Conservation (phyloP, 2,329 filamentous ascomycete genomes). For the Colletotrichum sp. region DNA sequence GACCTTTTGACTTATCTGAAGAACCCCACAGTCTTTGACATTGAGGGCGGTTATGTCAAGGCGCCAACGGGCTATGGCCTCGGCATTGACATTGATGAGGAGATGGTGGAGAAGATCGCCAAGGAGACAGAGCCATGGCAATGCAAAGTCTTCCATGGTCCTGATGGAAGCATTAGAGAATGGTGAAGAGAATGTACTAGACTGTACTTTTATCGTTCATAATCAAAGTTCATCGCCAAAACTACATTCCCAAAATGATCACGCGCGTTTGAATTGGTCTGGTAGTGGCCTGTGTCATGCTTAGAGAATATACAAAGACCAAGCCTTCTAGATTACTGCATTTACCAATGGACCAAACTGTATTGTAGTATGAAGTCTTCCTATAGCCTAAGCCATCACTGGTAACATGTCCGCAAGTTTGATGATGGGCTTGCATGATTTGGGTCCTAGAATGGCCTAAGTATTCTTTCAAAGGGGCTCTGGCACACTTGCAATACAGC, state of each 20-base stretch:
- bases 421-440: neutral
- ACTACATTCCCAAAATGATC: neutral
- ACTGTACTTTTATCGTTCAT: neutral
- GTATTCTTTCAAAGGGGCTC: neutral
- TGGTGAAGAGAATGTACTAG: conserved; percentile 45
- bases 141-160: conserved; percentile 61
- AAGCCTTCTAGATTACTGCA: neutral
- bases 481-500: neutral
- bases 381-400: neutral
- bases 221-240: neutral
- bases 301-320: neutral
- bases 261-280: neutral
- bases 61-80: conserved; percentile 58
- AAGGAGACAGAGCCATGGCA: conserved; percentile 57
- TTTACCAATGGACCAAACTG: neutral
- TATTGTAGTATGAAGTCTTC: neutral
- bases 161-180: conserved; percentile 62
- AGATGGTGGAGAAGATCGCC: conserved; percentile 58
- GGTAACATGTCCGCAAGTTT: neutral
- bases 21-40: conserved; percentile 62
- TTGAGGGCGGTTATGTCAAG: conserved; percentile 61
- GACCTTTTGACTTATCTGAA: conserved; percentile 67
- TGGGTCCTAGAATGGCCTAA: neutral
- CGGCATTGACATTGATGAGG: conserved; percentile 70
- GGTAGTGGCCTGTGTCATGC: accelerated